These are phyloP conservation scores for Citrus sp. DNA, from an alignment of 345 rosid genomes.

Conservation along the genomic window DNA sequence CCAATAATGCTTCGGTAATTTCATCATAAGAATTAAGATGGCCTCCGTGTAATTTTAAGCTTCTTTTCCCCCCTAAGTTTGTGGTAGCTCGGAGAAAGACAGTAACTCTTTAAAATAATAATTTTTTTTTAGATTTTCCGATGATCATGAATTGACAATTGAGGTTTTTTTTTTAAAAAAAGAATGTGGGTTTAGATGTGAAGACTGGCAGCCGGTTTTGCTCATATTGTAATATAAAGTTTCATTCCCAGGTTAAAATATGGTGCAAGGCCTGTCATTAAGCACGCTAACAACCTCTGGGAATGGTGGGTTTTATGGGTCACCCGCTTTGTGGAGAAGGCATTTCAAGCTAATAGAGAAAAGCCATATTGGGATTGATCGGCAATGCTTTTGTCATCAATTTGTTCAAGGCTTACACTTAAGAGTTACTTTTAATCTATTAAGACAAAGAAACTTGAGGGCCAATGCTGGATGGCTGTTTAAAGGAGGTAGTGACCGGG, in stretches of 20 bases:
- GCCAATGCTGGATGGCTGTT: conserved; percentile 88
- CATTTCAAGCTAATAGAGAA: conserved; percentile 32
- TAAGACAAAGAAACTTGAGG: conserved; percentile 39
- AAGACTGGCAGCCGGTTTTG: neutral
- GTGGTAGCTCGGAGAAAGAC: neutral
- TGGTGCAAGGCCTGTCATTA: conserved; percentile 52
- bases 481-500: conserved; percentile 56
- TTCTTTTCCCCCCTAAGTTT: neutral
- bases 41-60: neutral
- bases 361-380: conserved; percentile 26
- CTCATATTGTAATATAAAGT: conserved; percentile 15
- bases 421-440: conserved; percentile 20
- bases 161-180: neutral
- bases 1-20: neutral
- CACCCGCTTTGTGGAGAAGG: conserved; percentile 28
- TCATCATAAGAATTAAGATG: neutral
- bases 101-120: neutral
- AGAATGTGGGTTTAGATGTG: conserved; percentile 14
- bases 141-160: neutral
- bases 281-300: conserved; percentile 45
- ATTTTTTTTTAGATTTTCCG: neutral
- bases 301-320: conserved; percentile 40
- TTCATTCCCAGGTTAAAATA: conserved; percentile 19
- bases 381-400: conserved; percentile 32
- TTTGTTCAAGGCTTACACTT: conserved; percentile 27